These are phyloP conservation scores for Ophiostoma populinum DNA, from an alignment of 2,329 filamentous ascomycete species.

Conservation along the genomic window DNA sequence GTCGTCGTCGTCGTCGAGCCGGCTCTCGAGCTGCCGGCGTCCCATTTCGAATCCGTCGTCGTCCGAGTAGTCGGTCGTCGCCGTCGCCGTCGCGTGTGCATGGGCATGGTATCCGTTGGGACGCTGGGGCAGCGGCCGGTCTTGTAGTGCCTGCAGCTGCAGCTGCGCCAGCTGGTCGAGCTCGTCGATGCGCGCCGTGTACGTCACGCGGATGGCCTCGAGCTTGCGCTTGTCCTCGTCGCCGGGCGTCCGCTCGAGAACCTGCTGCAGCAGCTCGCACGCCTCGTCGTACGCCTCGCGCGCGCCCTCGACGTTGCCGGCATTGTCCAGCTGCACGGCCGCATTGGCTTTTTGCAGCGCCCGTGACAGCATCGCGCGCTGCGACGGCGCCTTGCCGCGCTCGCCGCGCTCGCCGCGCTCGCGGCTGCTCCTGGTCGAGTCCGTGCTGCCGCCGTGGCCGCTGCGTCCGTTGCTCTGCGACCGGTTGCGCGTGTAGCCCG, in stretches of 20 bases:
- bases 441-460: conserved; percentile 21
- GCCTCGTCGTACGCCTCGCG: conserved; percentile 84
- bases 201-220: conserved; percentile 81
- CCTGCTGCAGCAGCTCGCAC: conserved; percentile 71
- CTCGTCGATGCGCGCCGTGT: conserved; percentile 78
- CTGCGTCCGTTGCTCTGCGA: conserved; percentile 23
- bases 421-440: conserved; percentile 22
- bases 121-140: conserved; percentile 26
- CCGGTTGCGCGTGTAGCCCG: conserved; percentile 28
- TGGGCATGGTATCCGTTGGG: no score
- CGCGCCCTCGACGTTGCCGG: conserved; percentile 82
- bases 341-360: conserved; percentile 91
- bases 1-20: conserved; percentile 24
- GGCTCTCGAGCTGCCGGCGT: no score
- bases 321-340: conserved; percentile 89
- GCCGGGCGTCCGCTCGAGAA: conserved; percentile 67
- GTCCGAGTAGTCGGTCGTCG: no score
- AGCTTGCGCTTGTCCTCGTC: conserved; percentile 82
- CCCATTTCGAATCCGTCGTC: no score
- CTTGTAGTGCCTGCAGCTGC: conserved; percentile 43
- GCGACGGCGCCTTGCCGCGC: conserved; percentile 37
- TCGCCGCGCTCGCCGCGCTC: conserved; percentile 13
- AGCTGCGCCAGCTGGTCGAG: conserved; percentile 52
- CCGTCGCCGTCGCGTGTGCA: no score
- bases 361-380: conserved; percentile 94